phyloP scores from a whole-genome alignment of 352 stramenopile genomes.

The Blastocystis sp. region DNA sequence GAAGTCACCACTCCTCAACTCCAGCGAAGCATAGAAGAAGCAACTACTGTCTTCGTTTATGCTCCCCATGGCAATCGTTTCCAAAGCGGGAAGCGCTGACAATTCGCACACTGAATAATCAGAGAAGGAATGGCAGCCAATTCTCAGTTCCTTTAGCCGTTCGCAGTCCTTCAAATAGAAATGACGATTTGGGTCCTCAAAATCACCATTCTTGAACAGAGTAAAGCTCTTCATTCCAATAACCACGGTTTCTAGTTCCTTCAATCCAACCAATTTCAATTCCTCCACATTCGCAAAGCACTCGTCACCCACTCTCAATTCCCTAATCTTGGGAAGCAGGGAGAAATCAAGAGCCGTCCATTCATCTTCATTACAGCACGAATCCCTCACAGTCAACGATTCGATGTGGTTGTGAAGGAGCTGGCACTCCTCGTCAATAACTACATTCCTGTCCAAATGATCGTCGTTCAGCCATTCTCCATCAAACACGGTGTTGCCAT shows the following conservation, averaged over 20 bases:
- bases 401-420: too few species aligned
- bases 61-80: not conserved
- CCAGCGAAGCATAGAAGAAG: not conserved
- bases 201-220: too few species aligned
- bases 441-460: too few species aligned
- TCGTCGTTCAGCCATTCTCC: too few species aligned
- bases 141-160: not conserved
- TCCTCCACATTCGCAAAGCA: not conserved
- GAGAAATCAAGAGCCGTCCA: not conserved
- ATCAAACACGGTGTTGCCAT: too few species aligned
- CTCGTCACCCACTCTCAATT: not conserved
- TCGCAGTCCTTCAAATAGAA: not conserved
- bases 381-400: too few species aligned
- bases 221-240: not conserved
- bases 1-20: not conserved
- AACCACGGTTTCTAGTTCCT: not conserved
- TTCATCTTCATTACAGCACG: not conserved
- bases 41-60: not conserved
- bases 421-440: too few species aligned
- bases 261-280: not conserved
- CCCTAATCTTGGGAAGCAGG: not conserved
- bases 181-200: not conserved
- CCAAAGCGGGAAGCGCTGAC: not conserved
- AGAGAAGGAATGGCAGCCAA: not conserved
- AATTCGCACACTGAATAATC: not conserved